Conservation (phyloP, 805 yeast genomes). For the Candida ascalaphidarum region DNA sequence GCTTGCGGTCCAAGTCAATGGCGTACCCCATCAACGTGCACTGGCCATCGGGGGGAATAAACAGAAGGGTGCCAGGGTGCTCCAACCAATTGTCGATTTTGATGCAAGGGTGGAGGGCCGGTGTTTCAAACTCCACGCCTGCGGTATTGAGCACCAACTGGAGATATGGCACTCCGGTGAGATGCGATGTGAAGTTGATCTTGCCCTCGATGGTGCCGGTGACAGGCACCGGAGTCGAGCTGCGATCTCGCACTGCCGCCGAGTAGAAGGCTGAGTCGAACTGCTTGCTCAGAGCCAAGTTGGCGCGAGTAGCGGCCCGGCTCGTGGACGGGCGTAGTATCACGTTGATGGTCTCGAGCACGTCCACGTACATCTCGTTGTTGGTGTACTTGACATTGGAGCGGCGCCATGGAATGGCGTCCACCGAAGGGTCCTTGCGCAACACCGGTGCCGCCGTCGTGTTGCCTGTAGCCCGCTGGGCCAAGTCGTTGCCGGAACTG, state of each 20-base stretch:
- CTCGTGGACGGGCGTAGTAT: constrained; percentile 25
- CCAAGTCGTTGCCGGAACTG: constrained; percentile 26
- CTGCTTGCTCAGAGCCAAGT: constrained; percentile 6
- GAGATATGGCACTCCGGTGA: constrained; percentile 74
- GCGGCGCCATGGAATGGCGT: constrained; percentile 67
- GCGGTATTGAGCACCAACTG: constrained; percentile 42
- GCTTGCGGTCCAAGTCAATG: constrained; percentile 35
- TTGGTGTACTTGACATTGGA: constrained; percentile 61
- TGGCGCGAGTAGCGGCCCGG: neutral
- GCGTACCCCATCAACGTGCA: constrained; percentile 56
- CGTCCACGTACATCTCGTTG: constrained; percentile 82
- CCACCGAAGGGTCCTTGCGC: too few species aligned
- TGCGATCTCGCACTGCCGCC: constrained; percentile 5
- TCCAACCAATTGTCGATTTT: constrained; percentile 43
- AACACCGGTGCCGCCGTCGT: neutral
- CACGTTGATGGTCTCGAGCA: constrained; percentile 57
- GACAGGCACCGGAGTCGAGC: constrained; percentile 26
- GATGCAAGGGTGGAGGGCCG: constrained; percentile 68
- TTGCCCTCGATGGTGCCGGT: constrained; percentile 55
- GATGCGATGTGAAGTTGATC: constrained; percentile 52
- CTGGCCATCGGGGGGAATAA: constrained; percentile 86
- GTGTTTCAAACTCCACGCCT: constrained; percentile 42
- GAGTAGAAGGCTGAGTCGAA: constrained; percentile 17
- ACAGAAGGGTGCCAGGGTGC: constrained; percentile 42
- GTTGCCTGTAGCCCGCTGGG: constrained; percentile 13